Evolutionary conservation across 495 filamentous ascomycete genomes (phyloP).

Genomic region (Penicillium subrubescens): DNA sequence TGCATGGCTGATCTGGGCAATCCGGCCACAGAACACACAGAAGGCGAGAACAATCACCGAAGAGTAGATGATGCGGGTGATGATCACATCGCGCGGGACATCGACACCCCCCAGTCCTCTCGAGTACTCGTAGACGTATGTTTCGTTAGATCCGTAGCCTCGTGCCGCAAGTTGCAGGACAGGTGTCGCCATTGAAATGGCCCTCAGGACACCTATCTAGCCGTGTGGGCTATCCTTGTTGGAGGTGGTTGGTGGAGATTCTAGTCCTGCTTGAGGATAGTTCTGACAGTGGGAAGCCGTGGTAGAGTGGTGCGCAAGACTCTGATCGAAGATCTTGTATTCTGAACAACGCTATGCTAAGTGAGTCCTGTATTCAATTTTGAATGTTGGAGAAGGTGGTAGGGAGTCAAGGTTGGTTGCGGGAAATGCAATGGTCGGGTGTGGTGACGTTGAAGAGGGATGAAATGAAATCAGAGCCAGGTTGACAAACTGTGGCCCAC

Average conservation of each 20-base stretch:
- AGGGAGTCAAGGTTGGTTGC: not conserved
- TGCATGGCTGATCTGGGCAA: conserved; percentile 64
- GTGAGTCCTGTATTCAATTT: not conserved
- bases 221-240: not conserved
- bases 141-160: conserved; percentile 38
- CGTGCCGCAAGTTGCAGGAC: conserved; percentile 33
- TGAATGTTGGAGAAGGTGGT: not conserved
- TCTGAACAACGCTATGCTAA: too few relatives aligned
- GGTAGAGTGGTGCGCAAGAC: not conserved
- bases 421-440: conserved; percentile 8
- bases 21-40: conserved; percentile 54
- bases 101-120: conserved; percentile 46
- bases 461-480: conserved; percentile 14
- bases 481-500: not conserved
- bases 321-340: not conserved
- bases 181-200: conserved; percentile 40
- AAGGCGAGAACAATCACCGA: conserved; percentile 52
- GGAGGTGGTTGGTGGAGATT: not conserved
- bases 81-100: conserved; percentile 45
- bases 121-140: conserved; percentile 49
- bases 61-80: conserved; percentile 45
- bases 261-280: not conserved
- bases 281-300: not conserved
- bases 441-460: not conserved
- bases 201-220: conserved; percentile 15